phyloP scores from a whole-genome alignment of 306 rosid species.

The Begonia masoniana region DNA sequence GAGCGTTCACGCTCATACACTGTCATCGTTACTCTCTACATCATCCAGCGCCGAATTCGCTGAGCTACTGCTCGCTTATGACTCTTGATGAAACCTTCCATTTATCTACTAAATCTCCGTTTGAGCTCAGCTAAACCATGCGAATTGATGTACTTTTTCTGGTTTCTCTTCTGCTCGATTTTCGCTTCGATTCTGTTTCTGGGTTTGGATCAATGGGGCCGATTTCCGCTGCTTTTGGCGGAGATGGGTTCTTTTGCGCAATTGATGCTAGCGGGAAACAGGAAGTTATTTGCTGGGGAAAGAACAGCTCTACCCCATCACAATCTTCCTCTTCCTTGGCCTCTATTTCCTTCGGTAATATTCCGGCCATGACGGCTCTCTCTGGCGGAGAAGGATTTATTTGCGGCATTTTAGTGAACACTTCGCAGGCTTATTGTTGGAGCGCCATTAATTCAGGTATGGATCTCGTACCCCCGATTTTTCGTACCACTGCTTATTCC shows the following conservation, averaged over 20 bases:
- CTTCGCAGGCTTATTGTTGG: slow-evolving; percentile 77
- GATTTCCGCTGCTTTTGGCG: slow-evolving; percentile 63
- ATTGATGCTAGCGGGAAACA: slow-evolving; percentile 90
- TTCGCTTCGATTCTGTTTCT: slow-evolving; percentile 15
- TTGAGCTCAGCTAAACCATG: slow-evolving; percentile 33
- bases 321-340: slow-evolving; percentile 20
- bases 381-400: slow-evolving; percentile 79
- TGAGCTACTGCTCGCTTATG: slow-evolving; percentile 9
- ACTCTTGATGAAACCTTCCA: slow-evolving; percentile 29
- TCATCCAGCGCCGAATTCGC: no score
- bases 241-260: slow-evolving; percentile 59
- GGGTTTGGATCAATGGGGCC: slow-evolving; percentile 87
- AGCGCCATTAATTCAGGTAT: slow-evolving; percentile 16
- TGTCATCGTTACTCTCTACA: slow-evolving; percentile 39
- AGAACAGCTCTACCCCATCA: slow-evolving; percentile 29
- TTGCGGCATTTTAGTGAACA: slow-evolving; percentile 68
- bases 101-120: slow-evolving; percentile 2
- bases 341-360: slow-evolving; percentile 16
- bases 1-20: slow-evolving; percentile 49
- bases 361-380: slow-evolving; percentile 75
- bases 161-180: slow-evolving; percentile 16
- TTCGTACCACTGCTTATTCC: slow-evolving; percentile 39
- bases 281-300: slow-evolving; percentile 69
- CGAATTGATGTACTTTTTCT: slow-evolving; percentile 16
- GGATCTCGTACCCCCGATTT: slow-evolving; percentile 58